Conservation (phyloP, 441 rosid genomes). For the Cnidoscolus chayamansa region DNA sequence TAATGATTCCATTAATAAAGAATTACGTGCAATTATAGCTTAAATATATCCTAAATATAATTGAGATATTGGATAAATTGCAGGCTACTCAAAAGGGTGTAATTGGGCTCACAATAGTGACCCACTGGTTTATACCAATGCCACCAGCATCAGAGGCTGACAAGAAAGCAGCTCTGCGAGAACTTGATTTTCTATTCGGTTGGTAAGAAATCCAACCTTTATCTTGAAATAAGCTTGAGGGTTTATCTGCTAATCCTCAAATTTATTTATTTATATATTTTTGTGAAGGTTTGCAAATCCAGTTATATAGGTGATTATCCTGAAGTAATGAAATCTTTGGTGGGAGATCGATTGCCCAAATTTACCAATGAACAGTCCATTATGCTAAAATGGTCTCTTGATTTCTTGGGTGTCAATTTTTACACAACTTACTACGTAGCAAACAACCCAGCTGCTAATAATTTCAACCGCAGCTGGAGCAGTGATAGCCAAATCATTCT, state of each 20-base stretch:
- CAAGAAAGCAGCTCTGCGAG: constrained; percentile 23
- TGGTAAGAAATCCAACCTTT: constrained; percentile 16
- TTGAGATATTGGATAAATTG: neutral
- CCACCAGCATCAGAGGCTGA: constrained; percentile 8
- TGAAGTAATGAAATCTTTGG: constrained; percentile 28
- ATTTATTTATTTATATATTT: too few species aligned
- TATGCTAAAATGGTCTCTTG: constrained; percentile 38
- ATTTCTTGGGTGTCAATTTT: constrained; percentile 48
- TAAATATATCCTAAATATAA: neutral
- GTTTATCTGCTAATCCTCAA: too few species aligned
- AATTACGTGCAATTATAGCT: too few species aligned
- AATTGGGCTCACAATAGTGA: constrained; percentile 24
- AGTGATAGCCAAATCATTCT: constrained; percentile 28
- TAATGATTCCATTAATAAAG: too few species aligned
- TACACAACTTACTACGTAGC: constrained; percentile 39
- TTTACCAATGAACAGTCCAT: constrained; percentile 35
- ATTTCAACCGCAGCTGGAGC: constrained; percentile 27
- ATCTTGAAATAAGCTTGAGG: too few species aligned
- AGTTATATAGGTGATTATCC: constrained; percentile 45
- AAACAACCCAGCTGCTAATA: constrained; percentile 9
- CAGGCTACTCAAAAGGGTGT: constrained; percentile 26
- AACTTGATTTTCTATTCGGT: constrained; percentile 23
- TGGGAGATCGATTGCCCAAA: constrained; percentile 41
- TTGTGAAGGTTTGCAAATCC: constrained; percentile 37
- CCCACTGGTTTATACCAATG: constrained; percentile 21